These are phyloP conservation scores for Grosmannia huntii DNA, from an alignment of 2,329 filamentous ascomycete genomes.

Conservation along the genomic window DNA sequence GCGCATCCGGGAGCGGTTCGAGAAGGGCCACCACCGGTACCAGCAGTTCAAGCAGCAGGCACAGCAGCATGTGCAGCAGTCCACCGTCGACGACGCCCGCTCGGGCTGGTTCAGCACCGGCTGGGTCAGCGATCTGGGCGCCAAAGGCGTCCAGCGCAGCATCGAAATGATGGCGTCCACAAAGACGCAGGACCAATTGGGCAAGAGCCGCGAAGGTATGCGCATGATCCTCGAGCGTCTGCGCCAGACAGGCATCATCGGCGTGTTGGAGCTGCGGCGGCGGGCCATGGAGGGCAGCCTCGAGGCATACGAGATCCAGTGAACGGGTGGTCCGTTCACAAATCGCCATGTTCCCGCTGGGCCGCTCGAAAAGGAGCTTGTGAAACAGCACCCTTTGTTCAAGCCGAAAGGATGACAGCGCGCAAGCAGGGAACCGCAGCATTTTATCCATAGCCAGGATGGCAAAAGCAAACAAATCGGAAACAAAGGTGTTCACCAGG, in stretches of 20 bases:
- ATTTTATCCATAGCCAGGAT: background rate
- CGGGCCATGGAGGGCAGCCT: slow-evolving; percentile 25
- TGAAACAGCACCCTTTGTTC: too few relatives aligned
- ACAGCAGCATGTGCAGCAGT: slow-evolving; percentile 9
- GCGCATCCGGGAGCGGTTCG: slow-evolving; percentile 44
- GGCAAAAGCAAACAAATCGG: background rate
- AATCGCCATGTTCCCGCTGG: too few relatives aligned
- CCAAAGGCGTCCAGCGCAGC: slow-evolving; percentile 60
- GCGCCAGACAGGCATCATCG: slow-evolving; percentile 44
- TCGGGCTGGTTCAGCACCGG: slow-evolving; percentile 25
- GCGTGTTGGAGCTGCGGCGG: slow-evolving; percentile 43
- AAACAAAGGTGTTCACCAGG: background rate
- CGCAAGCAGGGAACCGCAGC: background rate
- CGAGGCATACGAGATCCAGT: slow-evolving; percentile 15
- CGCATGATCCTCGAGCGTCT: slow-evolving; percentile 63
- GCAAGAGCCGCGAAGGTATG: slow-evolving; percentile 76
- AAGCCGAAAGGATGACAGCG: too few relatives aligned
- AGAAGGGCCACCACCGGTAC: slow-evolving; percentile 22
- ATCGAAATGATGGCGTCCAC: slow-evolving; percentile 69
- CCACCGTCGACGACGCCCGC: slow-evolving; percentile 20
- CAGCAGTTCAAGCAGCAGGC: slow-evolving; percentile 15
- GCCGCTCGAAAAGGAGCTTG: background rate
- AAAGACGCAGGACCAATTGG: slow-evolving; percentile 64
- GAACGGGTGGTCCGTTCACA: too few relatives aligned
- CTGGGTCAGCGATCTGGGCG: slow-evolving; percentile 42